A percentile compares a stretch with the other conserved stretches of the same genome.
Evolutionary conservation across 805 yeast species (phyloP).

Genomic region (Kregervanrija pseudodelftensis): DNA sequence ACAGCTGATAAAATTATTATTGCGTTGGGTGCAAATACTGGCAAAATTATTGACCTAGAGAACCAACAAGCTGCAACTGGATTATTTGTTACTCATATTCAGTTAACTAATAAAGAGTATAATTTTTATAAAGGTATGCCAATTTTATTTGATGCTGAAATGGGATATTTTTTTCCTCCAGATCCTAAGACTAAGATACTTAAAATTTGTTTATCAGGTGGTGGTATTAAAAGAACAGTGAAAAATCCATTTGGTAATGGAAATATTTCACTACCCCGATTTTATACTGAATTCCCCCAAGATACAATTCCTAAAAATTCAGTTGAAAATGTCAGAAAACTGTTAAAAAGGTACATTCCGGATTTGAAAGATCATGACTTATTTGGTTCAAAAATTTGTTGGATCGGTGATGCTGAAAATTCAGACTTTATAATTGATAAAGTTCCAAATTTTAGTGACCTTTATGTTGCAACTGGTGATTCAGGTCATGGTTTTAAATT

Average conservation of each 20-base stretch:
- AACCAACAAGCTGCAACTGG: conserved; percentile 33
- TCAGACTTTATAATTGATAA: conserved; percentile 33
- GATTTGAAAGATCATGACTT: conserved; percentile 28
- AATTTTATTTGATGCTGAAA: conserved; percentile 36
- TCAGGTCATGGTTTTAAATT: conserved; percentile 40
- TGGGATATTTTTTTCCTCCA: conserved; percentile 46
- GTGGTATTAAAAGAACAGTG: conserved; percentile 25
- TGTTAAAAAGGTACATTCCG: conserved; percentile 30
- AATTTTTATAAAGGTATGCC: conserved; percentile 33
- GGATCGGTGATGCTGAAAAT: conserved; percentile 33
- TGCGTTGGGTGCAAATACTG: conserved; percentile 36
- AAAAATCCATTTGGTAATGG: conserved; percentile 13
- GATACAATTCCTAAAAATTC: conserved; percentile 32
- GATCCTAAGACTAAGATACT: conserved; percentile 31
- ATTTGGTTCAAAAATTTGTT: conserved; percentile 27
- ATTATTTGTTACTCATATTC: conserved; percentile 32
- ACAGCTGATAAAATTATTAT: conserved; percentile 32
- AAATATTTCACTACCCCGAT: conserved; percentile 30
- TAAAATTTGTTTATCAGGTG: conserved; percentile 34
- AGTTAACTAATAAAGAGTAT: conserved; percentile 31
- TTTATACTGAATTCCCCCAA: conserved; percentile 21
- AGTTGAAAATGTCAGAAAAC: conserved; percentile 17
- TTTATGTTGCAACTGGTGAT: conserved; percentile 37
- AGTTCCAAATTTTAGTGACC: conserved; percentile 25
- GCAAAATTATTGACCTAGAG: conserved; percentile 26